Conservation (phyloP, 768 basidiomycete species). For the Pleurotus tuoliensis region DNA sequence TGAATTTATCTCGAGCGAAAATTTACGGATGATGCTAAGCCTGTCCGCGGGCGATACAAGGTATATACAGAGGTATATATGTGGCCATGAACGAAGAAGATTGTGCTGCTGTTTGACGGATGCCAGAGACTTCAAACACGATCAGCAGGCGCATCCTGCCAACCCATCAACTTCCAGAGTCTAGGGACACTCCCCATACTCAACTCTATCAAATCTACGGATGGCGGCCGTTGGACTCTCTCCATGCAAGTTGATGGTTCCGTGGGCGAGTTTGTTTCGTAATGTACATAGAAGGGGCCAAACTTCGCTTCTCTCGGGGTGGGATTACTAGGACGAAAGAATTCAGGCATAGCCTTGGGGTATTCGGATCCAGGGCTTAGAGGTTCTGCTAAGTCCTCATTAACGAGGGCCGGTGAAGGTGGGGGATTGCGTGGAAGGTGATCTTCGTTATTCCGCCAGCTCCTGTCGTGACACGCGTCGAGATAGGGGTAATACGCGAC, state of each 20-base stretch:
- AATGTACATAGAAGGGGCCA: neutral
- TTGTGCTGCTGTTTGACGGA: neutral
- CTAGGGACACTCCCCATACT: neutral
- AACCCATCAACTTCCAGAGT: slow-evolving; percentile 4
- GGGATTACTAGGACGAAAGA: neutral
- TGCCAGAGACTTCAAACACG: neutral
- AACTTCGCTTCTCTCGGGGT: neutral
- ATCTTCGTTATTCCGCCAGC: neutral
- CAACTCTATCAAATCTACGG: too few species aligned
- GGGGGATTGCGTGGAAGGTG: neutral
- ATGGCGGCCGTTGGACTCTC: neutral
- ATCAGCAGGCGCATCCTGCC: neutral
- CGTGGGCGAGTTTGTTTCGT: neutral
- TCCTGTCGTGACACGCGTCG: neutral
- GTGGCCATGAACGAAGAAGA: too few species aligned
- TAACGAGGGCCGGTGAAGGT: neutral
- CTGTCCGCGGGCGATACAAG: too few species aligned
- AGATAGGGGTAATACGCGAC: neutral
- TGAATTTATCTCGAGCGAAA: too few species aligned
- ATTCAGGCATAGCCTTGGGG: too few species aligned
- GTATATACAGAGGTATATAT: too few species aligned
- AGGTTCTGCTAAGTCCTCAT: too few species aligned
- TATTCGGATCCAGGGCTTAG: too few species aligned
- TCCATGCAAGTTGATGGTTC: neutral
- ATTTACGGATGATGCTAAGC: too few species aligned